phyloP scores from a whole-genome alignment of 2,329 filamentous ascomycete genomes.

The Colletotrichum scovillei region DNA sequence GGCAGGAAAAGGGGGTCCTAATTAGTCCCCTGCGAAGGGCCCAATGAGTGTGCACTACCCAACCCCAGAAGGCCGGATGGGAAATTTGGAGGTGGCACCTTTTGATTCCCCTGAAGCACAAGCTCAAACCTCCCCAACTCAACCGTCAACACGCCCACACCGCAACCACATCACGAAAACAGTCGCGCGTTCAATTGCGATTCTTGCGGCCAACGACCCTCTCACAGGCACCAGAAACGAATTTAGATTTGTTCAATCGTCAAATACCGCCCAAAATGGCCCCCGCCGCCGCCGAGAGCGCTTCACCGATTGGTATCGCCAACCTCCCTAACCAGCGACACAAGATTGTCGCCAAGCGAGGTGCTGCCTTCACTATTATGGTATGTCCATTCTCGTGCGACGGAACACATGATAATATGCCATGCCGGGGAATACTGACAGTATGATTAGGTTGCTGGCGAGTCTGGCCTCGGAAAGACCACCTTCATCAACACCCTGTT shows the following conservation, averaged over 20 bases:
- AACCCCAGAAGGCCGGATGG: conserved; percentile 35
- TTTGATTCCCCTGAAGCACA: conserved; percentile 40
- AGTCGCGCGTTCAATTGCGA: conserved; percentile 33
- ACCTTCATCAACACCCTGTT: conserved; percentile 99
- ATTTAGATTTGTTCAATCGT: conserved; percentile 38
- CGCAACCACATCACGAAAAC: conserved; percentile 36
- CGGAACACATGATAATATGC: background rate
- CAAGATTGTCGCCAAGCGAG: conserved; percentile 84
- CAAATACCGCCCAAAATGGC: conserved; percentile 61
- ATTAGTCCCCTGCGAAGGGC: conserved; percentile 35
- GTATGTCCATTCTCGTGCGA: conserved; percentile 61
- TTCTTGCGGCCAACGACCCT: conserved; percentile 22
- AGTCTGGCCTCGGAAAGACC: conserved; percentile 98
- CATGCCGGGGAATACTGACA: background rate
- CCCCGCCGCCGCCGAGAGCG: conserved; percentile 67
- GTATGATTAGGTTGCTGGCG: conserved; percentile 84
- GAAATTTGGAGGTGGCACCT: conserved; percentile 39
- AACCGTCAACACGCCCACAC: conserved; percentile 36
- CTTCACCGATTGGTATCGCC: conserved; percentile 79
- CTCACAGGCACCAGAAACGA: conserved; percentile 16
- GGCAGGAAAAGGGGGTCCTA: conserved; percentile 37
- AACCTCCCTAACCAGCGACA: conserved; percentile 80
- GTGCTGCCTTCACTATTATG: conserved; percentile 99
- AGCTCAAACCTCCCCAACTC: conserved; percentile 37
- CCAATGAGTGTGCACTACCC: conserved; percentile 31